Base-by-base conservation (phyloP, 306 rosid genomes). In the Gynostemma pentaphyllum region DNA sequence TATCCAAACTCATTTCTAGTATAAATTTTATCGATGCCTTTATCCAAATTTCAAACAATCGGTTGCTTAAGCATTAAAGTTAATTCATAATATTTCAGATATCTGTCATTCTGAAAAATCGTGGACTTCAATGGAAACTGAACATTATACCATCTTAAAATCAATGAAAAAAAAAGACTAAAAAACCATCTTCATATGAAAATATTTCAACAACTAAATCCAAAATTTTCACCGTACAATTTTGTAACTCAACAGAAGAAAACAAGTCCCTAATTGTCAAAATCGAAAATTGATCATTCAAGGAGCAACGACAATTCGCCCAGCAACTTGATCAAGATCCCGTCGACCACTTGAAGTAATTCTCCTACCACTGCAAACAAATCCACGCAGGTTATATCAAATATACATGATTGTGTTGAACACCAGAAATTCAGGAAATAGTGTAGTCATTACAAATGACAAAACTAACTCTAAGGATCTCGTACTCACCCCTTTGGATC, bases 241-340 rank as follows among this genome's bases (percentile, higher is more conserved):
- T n/a, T n/a, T n/a, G 22, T 59, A 56, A 19, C 32, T 36, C 65
- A 59, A 34, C 30, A 39, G 29, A 19, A 60, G 39, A 13, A 13
- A 45, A 32, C 39, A 13, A 13, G 26, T 57, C 18, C 39, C 48
- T 60, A 39, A 39, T 39, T 39, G 12, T 39, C 44, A 48, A 48
- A 42, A 14, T 1, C 12, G 46, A 18, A 4, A 48, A 19, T 45
- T 64, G 8, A 45, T 21, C 56, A 66, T 32, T 81, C 79, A 78
- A 30, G 75, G 79, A 15, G 83, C 71, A 54, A 82, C 72, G 22
- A 76, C 81, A 23, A 82, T 82, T n/a, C 84, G 56, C 14, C 87
- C 87, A 15, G 87, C 84, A 73, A 82, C 87, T 76, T 82, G 87
- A 50, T 82, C 87, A 18, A 82, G 87, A 52, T 82, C 87, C 41